Evolutionary conservation across 2,329 filamentous ascomycete genomes (phyloP).

Genomic region (Nemania sp.): DNA sequence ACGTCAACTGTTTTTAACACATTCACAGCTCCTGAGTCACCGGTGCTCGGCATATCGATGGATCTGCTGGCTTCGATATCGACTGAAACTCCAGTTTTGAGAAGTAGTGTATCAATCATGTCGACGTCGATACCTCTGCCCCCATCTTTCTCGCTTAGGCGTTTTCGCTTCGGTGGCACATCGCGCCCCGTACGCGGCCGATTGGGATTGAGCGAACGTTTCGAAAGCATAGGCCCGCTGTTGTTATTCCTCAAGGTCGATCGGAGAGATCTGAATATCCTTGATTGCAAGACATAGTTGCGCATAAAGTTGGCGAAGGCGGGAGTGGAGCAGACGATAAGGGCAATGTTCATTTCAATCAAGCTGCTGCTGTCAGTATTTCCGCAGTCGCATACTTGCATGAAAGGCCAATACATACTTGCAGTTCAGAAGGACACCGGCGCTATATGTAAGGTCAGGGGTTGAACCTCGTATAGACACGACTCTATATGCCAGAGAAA

Average conservation of each 20-base stretch:
- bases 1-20: background rate
- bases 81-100: background rate
- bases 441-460: background rate
- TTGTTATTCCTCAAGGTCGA: background rate
- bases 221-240: background rate
- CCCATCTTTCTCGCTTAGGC: background rate
- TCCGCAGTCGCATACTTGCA: background rate
- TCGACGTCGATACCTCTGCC: background rate
- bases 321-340: background rate
- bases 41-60: background rate
- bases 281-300: background rate
- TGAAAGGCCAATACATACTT: background rate
- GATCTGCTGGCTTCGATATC: background rate
- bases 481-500: background rate
- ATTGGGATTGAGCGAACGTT: background rate
- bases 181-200: background rate
- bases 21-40: background rate
- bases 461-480: background rate
- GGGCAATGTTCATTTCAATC: background rate
- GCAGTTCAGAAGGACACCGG: background rate
- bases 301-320: background rate
- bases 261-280: background rate
- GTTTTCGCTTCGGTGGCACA: background rate
- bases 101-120: background rate
- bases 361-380: background rate